Conservation (phyloP, 345 rosid genomes). For the Boechera retrofracta region DNA sequence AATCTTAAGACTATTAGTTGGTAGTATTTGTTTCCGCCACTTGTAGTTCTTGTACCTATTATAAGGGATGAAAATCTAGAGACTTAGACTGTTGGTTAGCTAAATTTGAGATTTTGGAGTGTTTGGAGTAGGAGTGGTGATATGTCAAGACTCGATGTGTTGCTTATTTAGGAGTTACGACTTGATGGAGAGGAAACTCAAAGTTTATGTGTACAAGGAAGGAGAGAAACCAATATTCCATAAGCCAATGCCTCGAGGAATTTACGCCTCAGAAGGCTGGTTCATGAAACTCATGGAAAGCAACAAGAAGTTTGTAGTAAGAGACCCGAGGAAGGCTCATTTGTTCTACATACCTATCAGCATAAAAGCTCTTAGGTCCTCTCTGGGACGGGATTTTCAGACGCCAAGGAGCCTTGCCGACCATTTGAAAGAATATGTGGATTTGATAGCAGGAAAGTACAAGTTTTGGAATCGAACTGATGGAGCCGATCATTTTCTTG, state of each 20-base stretch:
- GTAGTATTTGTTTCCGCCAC: background rate
- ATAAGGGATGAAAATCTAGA: background rate
- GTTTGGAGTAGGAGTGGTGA: constrained; percentile 21
- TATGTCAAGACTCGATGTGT: constrained; percentile 19
- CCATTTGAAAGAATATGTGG: constrained; percentile 60
- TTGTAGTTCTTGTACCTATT: background rate
- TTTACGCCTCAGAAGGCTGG: constrained; percentile 96
- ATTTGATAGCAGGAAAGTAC: constrained; percentile 61
- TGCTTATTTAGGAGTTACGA: constrained; percentile 68
- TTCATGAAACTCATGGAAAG: constrained; percentile 87
- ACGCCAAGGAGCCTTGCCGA: constrained; percentile 51
- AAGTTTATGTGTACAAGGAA: constrained; percentile 79
- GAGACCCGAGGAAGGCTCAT: constrained; percentile 83
- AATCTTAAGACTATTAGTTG: background rate
- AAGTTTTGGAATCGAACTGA: constrained; percentile 83
- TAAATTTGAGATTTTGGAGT: constrained; percentile 16
- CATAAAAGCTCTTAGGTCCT: constrained; percentile 55
- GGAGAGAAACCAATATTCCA: constrained; percentile 87
- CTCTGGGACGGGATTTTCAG: constrained; percentile 50
- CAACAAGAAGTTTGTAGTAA: constrained; percentile 71
- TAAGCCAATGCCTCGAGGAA: constrained; percentile 70
- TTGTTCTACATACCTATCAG: constrained; percentile 88
- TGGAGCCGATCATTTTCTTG: constrained; percentile 92
- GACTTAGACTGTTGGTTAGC: constrained; percentile 13
- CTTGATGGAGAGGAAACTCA: constrained; percentile 76